Base-by-base conservation (phyloP, 164 flowering plant species). In the Nelumbo lutea region DNA sequence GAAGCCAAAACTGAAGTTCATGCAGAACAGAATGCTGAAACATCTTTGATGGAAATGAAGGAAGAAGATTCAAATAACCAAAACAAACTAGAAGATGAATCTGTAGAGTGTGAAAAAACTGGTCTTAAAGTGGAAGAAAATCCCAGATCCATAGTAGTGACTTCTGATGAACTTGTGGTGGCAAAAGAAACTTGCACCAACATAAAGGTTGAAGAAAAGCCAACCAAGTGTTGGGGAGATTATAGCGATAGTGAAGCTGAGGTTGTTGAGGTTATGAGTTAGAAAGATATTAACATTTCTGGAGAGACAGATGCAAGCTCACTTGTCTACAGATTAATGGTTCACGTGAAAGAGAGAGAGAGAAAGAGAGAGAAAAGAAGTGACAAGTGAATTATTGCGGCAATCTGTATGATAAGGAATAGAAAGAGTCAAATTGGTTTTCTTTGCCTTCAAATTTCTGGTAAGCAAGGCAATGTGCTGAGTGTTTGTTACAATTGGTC, bases 191-290 rank as follows among this genome's bases (percentile, higher is more conserved):
- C 13, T 47, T 72, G 77, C 67, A 41, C 9, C 40, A 67, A 71
- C 38, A 11, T 45, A 40, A 69, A 41, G 42, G 70, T 46, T 5
- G 80, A 79, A 65, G 82, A 77, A 75, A 82, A 79, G 62, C 72
- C 75, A 62, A 71, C 66, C 70, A 89, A 90, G 73, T 75, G 91
- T 51, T 93, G 98, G 94, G 97, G 91, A 73, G 97, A 90, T 71
- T 87, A 86, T 78, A 88, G 90, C 65, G 93, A 88, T 69, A 75
- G 77, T 66, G 96, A 90, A 83, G 72, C 84, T 65, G 93, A 91
- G 66, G 69, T 66, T 69, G 80, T 81, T 73, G 85, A 87, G 73
- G 82, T 80, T 65, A 56, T 73, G 57, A 77, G 85, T 68, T 88
- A 68, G 83, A 68, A 11, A 52, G 62, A 64, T 3, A n/a, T 8